Evolutionary conservation across 75 land plant species (phyloP).

Genomic region (Azolla pinnata): DNA sequence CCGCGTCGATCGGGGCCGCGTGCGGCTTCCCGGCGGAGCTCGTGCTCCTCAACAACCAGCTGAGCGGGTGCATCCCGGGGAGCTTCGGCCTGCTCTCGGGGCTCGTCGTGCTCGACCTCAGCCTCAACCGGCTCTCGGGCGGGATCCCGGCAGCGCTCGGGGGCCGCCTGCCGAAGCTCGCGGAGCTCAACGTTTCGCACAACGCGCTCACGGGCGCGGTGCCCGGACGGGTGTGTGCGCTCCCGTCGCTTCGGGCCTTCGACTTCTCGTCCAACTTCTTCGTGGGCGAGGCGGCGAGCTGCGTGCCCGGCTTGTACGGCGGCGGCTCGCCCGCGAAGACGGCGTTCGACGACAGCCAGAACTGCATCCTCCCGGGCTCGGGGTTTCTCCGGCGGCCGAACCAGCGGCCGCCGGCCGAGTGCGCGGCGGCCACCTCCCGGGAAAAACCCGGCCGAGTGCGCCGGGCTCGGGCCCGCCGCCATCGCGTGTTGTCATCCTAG

Average conservation of each 20-base stretch:
- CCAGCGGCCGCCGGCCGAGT: no score
- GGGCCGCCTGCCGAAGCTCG: no score
- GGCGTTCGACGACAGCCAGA: slow-evolving; percentile 28
- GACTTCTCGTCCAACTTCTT: slow-evolving; percentile 42
- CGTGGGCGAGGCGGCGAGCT: slow-evolving; percentile 26
- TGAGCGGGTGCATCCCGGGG: slow-evolving; percentile 24
- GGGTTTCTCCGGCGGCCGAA: no score
- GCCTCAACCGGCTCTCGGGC: slow-evolving; percentile 34
- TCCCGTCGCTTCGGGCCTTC: slow-evolving; percentile 30
- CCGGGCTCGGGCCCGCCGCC: no score
- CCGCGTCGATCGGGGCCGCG: slow-evolving; percentile 23
- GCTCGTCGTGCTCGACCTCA: slow-evolving; percentile 33
- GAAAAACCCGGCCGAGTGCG: no score
- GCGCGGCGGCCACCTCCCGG: no score
- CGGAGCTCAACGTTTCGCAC: slow-evolving; percentile 37
- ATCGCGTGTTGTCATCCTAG: no score
- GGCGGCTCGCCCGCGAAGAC: no score
- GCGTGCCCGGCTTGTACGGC: slow-evolving; percentile 20
- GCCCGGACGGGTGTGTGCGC: slow-evolving; percentile 40
- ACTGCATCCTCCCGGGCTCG: no score
- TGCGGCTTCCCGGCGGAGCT: slow-evolving; percentile 5
- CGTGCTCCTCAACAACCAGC: slow-evolving; percentile 18
- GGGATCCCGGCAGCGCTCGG: slow-evolving; percentile 25
- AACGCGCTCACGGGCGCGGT: slow-evolving; percentile 39
- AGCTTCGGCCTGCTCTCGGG: slow-evolving; percentile 24